Evolutionary conservation across 495 filamentous ascomycete species (phyloP), one percentile per base, ranked within the genome.

Genomic region (Hyaloscypha hepaticicola): DNA sequence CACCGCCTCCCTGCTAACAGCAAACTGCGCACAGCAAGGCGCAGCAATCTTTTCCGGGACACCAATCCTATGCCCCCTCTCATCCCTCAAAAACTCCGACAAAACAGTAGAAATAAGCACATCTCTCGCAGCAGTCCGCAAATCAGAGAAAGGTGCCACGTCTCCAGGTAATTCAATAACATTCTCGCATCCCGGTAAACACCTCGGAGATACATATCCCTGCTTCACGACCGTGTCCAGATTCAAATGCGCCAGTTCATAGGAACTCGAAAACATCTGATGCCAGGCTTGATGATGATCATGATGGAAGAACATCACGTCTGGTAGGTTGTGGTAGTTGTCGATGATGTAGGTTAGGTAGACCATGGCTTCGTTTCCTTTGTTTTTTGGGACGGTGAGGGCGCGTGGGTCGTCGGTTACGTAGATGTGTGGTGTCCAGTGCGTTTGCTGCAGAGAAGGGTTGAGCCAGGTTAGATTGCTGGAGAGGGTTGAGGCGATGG

Each of bases 1-100:
- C 3, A 91, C 77, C 58, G 80, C 78, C 1, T 83, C 78, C 24
- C 78, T 72, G 7, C 81, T 80, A 6, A 89, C 86, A 0, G 84
- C 88, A 64, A 92, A 92, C 72, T 92, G 89, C 49, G 87, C 82
- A 73, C 88, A 91, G 68, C 89, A 92, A 12, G 83, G 80, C 0
- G 80, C 81, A 0, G 65, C 59, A 59, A 67, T 67, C 45, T 63
- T 67, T 34, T 58, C 28, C 4, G 65, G 65, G 1, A 67, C 28
- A 3, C n/a, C 16, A 29, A 56, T 22, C 52, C 51, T 29, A 28
- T 53, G 14, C 29, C 61, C 51, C 14, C 45, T 41, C 21, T 55
- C 61, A 56, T 63, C 28, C 1, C 59, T 16, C 50, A 50, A 52
- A 33, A 67, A 67, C 31, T 67, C 59, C 4, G 8, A 14, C 59